Conservation (phyloP, 2,329 filamentous ascomycete species). For the Botryotinia convoluta region DNA sequence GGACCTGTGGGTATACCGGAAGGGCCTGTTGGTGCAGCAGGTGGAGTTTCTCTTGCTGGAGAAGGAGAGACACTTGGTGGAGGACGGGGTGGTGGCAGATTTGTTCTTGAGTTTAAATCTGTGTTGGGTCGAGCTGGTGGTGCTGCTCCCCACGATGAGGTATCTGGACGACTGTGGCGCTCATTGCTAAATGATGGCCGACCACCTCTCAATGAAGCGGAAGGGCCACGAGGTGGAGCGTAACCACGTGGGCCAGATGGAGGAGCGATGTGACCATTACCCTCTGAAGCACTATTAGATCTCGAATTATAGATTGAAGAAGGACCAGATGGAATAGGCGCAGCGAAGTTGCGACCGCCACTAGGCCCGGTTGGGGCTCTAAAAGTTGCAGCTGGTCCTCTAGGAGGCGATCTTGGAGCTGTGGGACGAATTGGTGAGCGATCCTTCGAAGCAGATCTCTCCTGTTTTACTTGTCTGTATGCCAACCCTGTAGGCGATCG, state of each 20-base stretch:
- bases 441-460: conserved; percentile 37
- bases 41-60: conserved; percentile 27
- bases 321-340: conserved; percentile 26
- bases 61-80: conserved; percentile 34
- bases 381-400: conserved; percentile 37
- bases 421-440: conserved; percentile 34
- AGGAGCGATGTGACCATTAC: conserved; percentile 24
- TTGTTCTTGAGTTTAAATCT: conserved; percentile 24
- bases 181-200: conserved; percentile 36
- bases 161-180: conserved; percentile 32
- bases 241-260: conserved; percentile 40
- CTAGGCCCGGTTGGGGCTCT: conserved; percentile 38
- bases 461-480: conserved; percentile 33
- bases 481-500: conserved; percentile 32
- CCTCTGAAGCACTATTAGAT: conserved; percentile 27
- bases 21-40: conserved; percentile 33
- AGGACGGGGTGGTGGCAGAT: conserved; percentile 27
- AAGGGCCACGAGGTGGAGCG: conserved; percentile 31
- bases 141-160: conserved; percentile 33
- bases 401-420: conserved; percentile 36
- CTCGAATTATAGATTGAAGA: conserved; percentile 23
- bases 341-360: conserved; percentile 34
- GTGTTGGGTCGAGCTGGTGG: conserved; percentile 27
- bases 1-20: conserved; percentile 37
- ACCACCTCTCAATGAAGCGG: conserved; percentile 34